Base-by-base conservation (phyloP, 2,329 filamentous ascomycete species). In the Botrytis byssoidea region DNA sequence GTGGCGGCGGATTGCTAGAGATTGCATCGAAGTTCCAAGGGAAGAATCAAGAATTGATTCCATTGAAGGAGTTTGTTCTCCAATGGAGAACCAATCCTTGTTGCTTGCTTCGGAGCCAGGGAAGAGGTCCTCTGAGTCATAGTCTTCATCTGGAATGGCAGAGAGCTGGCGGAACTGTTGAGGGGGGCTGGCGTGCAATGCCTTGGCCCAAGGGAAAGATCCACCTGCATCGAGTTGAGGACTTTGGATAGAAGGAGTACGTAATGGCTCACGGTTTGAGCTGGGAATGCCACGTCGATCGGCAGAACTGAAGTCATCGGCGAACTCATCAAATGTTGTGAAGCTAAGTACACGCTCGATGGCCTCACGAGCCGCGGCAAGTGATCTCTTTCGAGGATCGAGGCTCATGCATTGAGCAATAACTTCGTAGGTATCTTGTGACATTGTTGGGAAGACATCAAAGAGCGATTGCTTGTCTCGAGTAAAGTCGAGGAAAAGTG, bases 381-480 rank as follows among this genome's bases (percentile, higher is more conserved):
- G 86, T 48, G 95, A 97, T 72, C 96, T 92, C 86, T 94, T 97
- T 82, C 88, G 89, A 18, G 96, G 96, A 81, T 99, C 95, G 78
- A 99, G 85, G 79, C 93, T 93, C 89, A 99, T 89, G 82, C 93
- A 97, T 83, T 97, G 89, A 70, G 91, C 90, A 83, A 99, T 90
- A 77, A 99, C 93, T 83, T 98, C 94, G 80, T 93, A 99, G 0
- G 96, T 98, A 83, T 99, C 96, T 83, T 97, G 94, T 68, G 95
- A 98, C 95, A 99, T 97, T 83, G 93, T 95, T 57, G 96, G 95
- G 83, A 99, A 99, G 79, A 98, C 93, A 82, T 99, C 96, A 82
- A 99, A 99, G 74, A 99, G 89, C 59, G 93, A 97, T 83, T 98
- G 95, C 83, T 94, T 94, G 84, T 99, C 95, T 74, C 93, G 91